These are phyloP conservation scores for Cornus florida DNA, from an alignment of 148 eudicot species.

Conservation along the genomic window DNA sequence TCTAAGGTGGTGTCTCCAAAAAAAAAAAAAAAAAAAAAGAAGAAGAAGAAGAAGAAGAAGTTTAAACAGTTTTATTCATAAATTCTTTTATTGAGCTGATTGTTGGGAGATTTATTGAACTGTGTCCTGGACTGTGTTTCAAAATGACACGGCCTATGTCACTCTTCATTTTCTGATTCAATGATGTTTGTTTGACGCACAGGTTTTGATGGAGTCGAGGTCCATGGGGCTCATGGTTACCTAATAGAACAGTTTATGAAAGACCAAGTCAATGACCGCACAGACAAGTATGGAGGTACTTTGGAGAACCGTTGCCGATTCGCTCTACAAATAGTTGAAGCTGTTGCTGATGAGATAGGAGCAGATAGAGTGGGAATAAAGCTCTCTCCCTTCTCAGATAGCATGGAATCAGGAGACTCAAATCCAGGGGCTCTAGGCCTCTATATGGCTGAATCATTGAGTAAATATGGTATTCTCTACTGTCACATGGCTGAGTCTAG, in stretches of 20 bases:
- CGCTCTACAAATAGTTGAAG: conserved; percentile 48
- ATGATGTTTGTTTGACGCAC: not conserved
- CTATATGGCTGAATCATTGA: conserved; percentile 37
- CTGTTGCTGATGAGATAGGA: conserved; percentile 40
- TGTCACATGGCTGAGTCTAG: conserved; percentile 47
- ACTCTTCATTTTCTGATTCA: not conserved
- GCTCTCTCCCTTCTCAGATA: conserved; percentile 47
- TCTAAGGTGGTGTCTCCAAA: too few species aligned
- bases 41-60: too few species aligned
- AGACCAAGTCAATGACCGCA: conserved; percentile 48
- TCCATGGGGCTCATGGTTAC: conserved; percentile 57
- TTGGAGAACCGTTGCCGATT: conserved; percentile 54
- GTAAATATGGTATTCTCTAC: conserved; percentile 24
- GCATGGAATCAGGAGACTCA: conserved; percentile 44
- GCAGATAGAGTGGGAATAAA: conserved; percentile 48
- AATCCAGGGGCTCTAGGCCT: conserved; percentile 40
- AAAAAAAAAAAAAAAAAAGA: too few species aligned
- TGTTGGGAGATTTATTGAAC: too few species aligned
- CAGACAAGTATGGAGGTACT: conserved; percentile 56
- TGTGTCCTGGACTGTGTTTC: too few species aligned
- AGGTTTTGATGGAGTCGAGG: conserved; percentile 54
- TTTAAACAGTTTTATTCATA: too few species aligned
- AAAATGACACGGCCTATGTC: not conserved
- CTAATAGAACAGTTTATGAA: conserved; percentile 54
- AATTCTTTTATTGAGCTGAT: too few species aligned